Percentiles rank a stretch among this genome's conserved stretches.
Conservation (phyloP, 2,329 filamentous ascomycete genomes). For the Diaporthe eres region DNA sequence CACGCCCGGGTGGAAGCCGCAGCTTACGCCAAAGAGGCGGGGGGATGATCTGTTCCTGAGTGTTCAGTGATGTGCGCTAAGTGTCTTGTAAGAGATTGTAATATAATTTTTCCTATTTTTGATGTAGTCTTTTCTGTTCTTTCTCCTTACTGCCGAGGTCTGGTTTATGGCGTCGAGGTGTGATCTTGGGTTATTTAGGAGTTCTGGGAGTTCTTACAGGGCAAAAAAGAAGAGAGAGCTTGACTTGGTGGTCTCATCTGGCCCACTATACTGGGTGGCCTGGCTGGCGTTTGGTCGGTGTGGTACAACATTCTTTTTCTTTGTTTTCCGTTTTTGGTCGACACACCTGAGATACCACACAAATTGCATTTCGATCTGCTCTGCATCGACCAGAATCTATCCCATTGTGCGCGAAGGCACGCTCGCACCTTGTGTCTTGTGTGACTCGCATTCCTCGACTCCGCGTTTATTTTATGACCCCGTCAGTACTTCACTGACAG, state of each 20-base stretch:
- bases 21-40: slow-evolving; percentile 75
- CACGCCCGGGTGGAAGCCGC: slow-evolving; percentile 73
- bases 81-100: background rate
- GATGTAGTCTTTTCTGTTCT: background rate
- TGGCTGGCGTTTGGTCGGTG: background rate
- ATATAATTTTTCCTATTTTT: background rate
- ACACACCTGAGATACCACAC: slow-evolving; percentile 35
- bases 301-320: background rate
- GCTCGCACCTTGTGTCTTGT: background rate
- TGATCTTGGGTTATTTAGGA: background rate
- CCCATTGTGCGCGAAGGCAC: too few species aligned
- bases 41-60: slow-evolving; percentile 76
- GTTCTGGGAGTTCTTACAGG: slow-evolving; percentile 13
- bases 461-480: background rate
- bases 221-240: background rate
- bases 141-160: background rate
- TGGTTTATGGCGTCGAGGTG: background rate
- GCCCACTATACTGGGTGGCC: background rate
- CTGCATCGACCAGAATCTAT: background rate
- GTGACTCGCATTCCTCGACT: background rate
- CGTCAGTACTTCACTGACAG: background rate
- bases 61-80: slow-evolving; percentile 58
- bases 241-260: background rate
- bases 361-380: slow-evolving; percentile 17
- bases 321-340: background rate